A percentile compares a stretch with the other conserved stretches of the same genome.
phyloP scores from a whole-genome alignment of 1,284 basidiomycete genomes.

The Cutaneotrichosporon sp. region DNA sequence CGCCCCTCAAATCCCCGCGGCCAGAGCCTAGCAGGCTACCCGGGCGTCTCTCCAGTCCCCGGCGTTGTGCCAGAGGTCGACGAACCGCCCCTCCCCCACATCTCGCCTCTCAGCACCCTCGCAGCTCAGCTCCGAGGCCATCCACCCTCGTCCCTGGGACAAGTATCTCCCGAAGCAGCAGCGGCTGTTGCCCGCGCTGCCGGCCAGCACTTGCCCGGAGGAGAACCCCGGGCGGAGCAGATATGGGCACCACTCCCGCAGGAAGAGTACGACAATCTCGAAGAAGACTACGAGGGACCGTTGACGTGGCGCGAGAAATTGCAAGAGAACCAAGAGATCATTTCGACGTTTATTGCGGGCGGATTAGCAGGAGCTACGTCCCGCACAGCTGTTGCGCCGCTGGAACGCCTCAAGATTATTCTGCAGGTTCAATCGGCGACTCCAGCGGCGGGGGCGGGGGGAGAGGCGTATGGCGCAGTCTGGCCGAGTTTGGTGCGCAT shows the following conservation, averaged over 20 bases:
- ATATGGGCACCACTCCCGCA: background rate
- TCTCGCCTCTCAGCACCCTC: background rate
- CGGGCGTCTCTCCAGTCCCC: conserved; percentile 3
- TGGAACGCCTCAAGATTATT: conserved; percentile 92
- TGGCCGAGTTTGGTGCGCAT: conserved; percentile 76
- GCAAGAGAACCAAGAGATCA: conserved; percentile 42
- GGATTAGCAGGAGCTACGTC: conserved; percentile 59
- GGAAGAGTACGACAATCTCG: conserved; percentile 1
- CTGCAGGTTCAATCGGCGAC: conserved; percentile 72
- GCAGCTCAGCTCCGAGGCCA: background rate
- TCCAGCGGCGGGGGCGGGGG: conserved; percentile 37
- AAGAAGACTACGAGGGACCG: background rate
- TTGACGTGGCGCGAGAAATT: conserved; percentile 13
- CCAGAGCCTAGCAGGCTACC: conserved; percentile 2
- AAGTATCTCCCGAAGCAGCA: background rate
- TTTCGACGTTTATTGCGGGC: conserved; percentile 51
- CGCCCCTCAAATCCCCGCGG: background rate
- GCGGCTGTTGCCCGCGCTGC: background rate
- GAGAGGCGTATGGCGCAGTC: conserved; percentile 75
- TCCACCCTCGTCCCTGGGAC: background rate
- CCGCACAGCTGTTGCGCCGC: conserved; percentile 84
- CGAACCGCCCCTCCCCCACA: conserved; percentile 2
- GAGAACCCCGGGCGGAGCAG: background rate
- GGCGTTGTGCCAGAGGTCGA: conserved; percentile 1
- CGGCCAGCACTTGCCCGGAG: background rate